Conservation (phyloP, 192 early-diverging fungal species). For the Coemansia sp. region DNA sequence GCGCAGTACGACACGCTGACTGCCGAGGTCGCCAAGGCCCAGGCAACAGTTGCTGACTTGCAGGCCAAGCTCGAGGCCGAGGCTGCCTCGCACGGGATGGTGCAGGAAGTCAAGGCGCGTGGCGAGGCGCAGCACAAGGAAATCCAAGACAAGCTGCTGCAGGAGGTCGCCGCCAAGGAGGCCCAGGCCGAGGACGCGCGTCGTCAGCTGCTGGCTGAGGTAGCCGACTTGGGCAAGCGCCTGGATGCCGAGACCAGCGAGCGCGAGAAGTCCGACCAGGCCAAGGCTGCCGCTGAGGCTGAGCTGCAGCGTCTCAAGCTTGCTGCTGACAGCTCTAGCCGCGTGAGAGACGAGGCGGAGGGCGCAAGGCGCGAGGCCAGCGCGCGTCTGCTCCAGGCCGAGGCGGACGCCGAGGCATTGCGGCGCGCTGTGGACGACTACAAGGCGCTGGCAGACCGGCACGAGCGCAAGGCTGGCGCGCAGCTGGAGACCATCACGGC, state of each 20-base stretch:
- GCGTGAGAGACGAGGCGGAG: constrained; percentile 69
- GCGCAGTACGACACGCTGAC: constrained; percentile 57
- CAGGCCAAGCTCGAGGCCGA: constrained; percentile 68
- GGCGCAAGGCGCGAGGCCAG: constrained; percentile 63
- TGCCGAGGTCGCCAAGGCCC: constrained; percentile 18
- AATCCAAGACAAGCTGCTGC: constrained; percentile 65
- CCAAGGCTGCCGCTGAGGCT: constrained; percentile 62
- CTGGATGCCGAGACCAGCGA: constrained; percentile 57
- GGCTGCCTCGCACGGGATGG: constrained; percentile 55
- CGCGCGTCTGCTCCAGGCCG: constrained; percentile 58
- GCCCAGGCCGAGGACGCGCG: constrained; percentile 73
- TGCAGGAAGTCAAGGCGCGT: constrained; percentile 67
- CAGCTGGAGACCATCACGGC: constrained; percentile 65
- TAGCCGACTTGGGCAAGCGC: constrained; percentile 60
- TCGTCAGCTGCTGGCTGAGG: constrained; percentile 62
- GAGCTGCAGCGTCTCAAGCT: constrained; percentile 63
- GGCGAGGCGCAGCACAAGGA: constrained; percentile 73
- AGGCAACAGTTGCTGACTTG: constrained; percentile 63
- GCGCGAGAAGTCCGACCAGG: constrained; percentile 65
- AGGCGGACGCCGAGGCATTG: constrained; percentile 64
- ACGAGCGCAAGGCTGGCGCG: constrained; percentile 70
- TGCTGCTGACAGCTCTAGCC: constrained; percentile 61
- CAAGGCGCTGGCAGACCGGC: constrained; percentile 69
- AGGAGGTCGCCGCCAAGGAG: constrained; percentile 66
- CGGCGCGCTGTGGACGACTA: constrained; percentile 56